Conservation (phyloP, 805 yeast species). For the Saccharomycopsis babjevae region DNA sequence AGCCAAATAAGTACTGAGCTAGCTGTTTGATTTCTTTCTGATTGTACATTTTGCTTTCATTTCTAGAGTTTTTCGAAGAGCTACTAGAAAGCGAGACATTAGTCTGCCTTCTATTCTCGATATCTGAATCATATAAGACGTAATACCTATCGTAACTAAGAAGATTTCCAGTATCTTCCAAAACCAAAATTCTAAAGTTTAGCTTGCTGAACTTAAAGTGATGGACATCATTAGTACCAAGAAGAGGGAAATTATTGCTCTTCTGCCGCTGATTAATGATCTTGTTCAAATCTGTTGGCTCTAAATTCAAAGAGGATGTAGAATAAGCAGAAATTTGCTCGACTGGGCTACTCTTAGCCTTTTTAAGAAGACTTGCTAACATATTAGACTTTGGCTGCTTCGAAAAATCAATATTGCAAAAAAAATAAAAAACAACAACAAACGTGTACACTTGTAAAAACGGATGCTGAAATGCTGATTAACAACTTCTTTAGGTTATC, state of each 20-base stretch:
- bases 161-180: conserved; percentile 16
- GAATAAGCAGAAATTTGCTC: conserved; percentile 13
- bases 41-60: background rate
- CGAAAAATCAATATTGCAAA: too few species aligned
- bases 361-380: conserved; percentile 16
- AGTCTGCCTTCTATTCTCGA: conserved; percentile 2
- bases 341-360: conserved; percentile 9
- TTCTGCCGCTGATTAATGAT: background rate
- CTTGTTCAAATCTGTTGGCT: conserved; percentile 4
- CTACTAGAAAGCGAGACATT: background rate
- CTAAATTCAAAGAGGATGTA: conserved; percentile 9
- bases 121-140: conserved; percentile 15
- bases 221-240: conserved; percentile 7
- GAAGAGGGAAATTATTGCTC: conserved; percentile 9
- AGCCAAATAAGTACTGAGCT: conserved; percentile 17
- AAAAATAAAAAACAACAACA: too few species aligned
- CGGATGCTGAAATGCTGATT: too few species aligned
- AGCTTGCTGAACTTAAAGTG: conserved; percentile 4
- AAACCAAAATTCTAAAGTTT: conserved; percentile 15
- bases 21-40: conserved; percentile 7
- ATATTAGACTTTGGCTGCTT: background rate
- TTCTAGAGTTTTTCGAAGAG: background rate
- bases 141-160: conserved; percentile 11
- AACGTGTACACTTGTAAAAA: too few species aligned
- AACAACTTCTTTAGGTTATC: too few species aligned